Evolutionary conservation across 225 moss, liverwort and hornwort genomes (phyloP), one percentile per base, ranked within the genome.

Genomic region (Rhytidiadelphus loreus): DNA sequence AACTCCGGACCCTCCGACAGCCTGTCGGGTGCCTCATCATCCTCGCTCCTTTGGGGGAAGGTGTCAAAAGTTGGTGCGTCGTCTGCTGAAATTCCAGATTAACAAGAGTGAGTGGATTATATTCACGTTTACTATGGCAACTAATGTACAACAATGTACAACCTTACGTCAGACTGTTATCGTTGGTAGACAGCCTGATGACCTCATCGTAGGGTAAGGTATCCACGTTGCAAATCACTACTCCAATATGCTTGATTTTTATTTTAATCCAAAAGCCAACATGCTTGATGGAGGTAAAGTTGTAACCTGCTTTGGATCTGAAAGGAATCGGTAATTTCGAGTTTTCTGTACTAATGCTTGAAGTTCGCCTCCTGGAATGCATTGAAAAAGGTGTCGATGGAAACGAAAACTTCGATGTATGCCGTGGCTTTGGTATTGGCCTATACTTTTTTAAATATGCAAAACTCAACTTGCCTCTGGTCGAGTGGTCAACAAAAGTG

Each of bases 381-480:
- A 90, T 88, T 26, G 81, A 64, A 86, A 90, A 90, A 70, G 90
- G 83, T 74, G 87, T 83, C 35, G 84, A 61, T n/a, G 86, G 63
- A 74, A 90, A 90, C 46, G 90, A 87, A 46, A 59, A 39, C 84
- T 85, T 91, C 46, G 91, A 93, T 77, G 83, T 53, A 65, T 52
- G 59, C 17, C 69, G 85, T 60, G 91, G 87, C 81, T 87, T 89
- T 73, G 89, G 83, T 57, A 94, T 88, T 41, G 81, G 46, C 39
- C 33, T 76, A 82, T 95, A 94, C 77, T 94, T 94, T 89, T 95
- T 95, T 32, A 94, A 95, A 77, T 94, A 97, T n/a, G 91, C 90
- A 86, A 98, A 98, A 86, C 72, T 95, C 83, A 97, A 86, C 87
- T 96, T 97, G 68, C 92, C 92, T 88, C 94, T 97, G 37, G 93